A percentile compares a stretch with the other conserved stretches of the same genome.
These are phyloP conservation scores for Botryobasidium botryosum DNA, from an alignment of 768 basidiomycete genomes.

Conservation along the genomic window DNA sequence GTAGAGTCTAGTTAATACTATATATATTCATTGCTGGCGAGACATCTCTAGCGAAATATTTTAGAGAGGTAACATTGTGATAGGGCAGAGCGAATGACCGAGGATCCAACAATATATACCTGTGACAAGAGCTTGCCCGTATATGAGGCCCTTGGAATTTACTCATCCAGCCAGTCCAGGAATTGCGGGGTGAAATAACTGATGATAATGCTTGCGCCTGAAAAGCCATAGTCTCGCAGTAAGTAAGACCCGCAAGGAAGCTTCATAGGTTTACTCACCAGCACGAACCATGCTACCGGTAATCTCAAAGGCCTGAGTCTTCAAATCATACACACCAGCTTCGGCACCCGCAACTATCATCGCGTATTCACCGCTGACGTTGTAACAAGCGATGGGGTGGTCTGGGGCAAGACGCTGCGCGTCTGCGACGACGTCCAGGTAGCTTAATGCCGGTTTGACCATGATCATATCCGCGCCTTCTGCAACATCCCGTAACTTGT, in stretches of 20 bases:
- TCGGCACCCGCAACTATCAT: conserved; percentile 91
- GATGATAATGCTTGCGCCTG: conserved; percentile 78
- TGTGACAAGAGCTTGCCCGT: too few species aligned
- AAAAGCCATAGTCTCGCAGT: too few species aligned
- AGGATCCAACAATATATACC: too few species aligned
- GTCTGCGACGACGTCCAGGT: conserved; percentile 90
- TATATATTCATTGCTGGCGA: too few species aligned
- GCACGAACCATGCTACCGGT: conserved; percentile 85
- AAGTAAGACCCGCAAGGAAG: too few species aligned
- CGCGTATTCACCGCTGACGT: conserved; percentile 94
- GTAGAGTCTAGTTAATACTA: too few species aligned
- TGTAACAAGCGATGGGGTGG: conserved; percentile 91
- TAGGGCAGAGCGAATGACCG: too few species aligned
- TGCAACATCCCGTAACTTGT: conserved; percentile 62
- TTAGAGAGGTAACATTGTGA: too few species aligned
- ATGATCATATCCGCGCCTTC: conserved; percentile 98
- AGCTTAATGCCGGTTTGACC: conserved; percentile 94
- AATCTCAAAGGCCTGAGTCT: conserved; percentile 87
- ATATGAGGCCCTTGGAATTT: too few species aligned
- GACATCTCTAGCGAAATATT: too few species aligned
- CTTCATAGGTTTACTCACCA: conserved; percentile 50
- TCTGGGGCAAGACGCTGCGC: conserved; percentile 60
- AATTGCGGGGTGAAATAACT: conserved; percentile 96
- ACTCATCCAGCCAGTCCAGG: conserved; percentile 57
- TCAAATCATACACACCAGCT: conserved; percentile 86